Evolutionary conservation across 2,329 filamentous ascomycete genomes (phyloP).

Genomic region (Trichophyton verrucosum): DNA sequence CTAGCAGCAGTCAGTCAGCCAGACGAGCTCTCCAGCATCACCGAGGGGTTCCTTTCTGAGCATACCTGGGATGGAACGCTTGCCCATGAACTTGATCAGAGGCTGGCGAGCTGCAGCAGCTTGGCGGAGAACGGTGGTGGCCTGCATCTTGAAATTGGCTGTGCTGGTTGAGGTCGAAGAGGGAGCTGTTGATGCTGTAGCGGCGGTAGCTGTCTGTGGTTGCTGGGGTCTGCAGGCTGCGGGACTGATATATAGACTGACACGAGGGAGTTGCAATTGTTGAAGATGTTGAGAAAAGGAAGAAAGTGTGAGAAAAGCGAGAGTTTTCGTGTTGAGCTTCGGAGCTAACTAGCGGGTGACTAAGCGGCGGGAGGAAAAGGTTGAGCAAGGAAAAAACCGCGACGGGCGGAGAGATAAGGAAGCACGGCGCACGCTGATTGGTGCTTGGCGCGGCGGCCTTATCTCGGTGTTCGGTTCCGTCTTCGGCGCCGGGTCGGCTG

Average conservation of each 20-base stretch:
- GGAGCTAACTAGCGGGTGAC: not conserved
- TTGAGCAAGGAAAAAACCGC: slow-evolving; percentile 4
- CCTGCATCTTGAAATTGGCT: slow-evolving; percentile 26
- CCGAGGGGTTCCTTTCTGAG: slow-evolving; percentile 8
- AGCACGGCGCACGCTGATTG: not conserved
- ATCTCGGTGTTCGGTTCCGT: not conserved
- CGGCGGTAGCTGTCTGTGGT: not conserved
- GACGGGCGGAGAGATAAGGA: not conserved
- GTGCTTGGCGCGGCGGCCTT: not conserved
- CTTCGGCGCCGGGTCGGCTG: not conserved
- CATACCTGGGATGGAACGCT: slow-evolving; percentile 35
- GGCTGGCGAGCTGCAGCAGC: slow-evolving; percentile 29
- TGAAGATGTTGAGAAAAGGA: not conserved
- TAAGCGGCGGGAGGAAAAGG: slow-evolving; percentile 1
- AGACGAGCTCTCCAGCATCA: not conserved
- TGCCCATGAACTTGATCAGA: slow-evolving; percentile 40
- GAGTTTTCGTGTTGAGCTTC: not conserved
- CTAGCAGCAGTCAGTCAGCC: slow-evolving; percentile 16
- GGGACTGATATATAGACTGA: not conserved
- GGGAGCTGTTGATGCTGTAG: not conserved
- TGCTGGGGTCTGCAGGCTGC: not conserved
- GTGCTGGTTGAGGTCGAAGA: slow-evolving; percentile 13
- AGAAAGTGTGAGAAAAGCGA: not conserved
- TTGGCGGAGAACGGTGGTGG: slow-evolving; percentile 30
- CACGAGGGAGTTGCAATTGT: not conserved